phyloP scores from a whole-genome alignment of 1,284 basidiomycete species.

The Pascua sp. region DNA sequence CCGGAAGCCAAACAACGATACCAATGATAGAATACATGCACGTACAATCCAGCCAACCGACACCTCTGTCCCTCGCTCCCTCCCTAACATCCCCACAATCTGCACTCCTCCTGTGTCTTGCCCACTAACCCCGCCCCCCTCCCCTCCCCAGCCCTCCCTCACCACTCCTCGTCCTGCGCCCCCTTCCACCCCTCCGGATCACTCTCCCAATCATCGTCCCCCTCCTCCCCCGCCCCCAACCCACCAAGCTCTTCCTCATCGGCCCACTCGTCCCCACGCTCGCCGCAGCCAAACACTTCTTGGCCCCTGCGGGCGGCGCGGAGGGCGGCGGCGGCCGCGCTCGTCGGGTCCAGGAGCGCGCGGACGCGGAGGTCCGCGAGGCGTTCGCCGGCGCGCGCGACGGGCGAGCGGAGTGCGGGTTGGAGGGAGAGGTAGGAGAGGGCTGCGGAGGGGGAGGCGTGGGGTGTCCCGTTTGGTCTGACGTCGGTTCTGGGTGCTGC shows the following conservation, averaged over 20 bases:
- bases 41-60: too few relatives aligned
- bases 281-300: constrained; percentile 31
- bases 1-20: too few relatives aligned
- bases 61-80: too few relatives aligned
- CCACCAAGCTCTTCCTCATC: constrained; percentile 4
- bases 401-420: constrained; percentile 27
- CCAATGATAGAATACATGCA: too few relatives aligned
- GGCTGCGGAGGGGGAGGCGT: background rate
- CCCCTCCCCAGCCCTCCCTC: background rate
- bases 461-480: too few relatives aligned
- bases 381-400: constrained; percentile 9
- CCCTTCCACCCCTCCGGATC: constrained; percentile 33
- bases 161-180: constrained; percentile 21
- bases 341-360: constrained; percentile 37
- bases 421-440: constrained; percentile 22
- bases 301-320: constrained; percentile 33
- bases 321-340: constrained; percentile 22
- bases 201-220: constrained; percentile 35
- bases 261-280: constrained; percentile 12
- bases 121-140: too few relatives aligned
- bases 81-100: too few relatives aligned
- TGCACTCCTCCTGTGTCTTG: too few relatives aligned
- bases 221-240: constrained; percentile 1
- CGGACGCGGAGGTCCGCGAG: constrained; percentile 34
- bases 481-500: background rate